Conservation (phyloP, 2,329 filamentous ascomycete species). For the Verticillium nubilum region DNA sequence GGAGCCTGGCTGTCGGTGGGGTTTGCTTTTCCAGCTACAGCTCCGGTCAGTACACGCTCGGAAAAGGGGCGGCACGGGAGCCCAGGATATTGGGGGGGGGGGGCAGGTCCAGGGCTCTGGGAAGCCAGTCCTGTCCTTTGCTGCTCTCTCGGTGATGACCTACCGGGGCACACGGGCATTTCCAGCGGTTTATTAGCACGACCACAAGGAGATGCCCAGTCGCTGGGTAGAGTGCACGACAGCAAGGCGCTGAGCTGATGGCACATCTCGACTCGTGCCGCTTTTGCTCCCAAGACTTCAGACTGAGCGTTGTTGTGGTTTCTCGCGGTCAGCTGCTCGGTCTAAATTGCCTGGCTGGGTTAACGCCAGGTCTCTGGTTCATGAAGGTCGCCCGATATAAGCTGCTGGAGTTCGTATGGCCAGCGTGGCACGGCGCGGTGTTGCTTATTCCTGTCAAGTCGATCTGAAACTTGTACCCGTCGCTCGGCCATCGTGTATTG, state of each 20-base stretch:
- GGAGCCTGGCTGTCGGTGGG: not conserved
- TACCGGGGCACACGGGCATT: not conserved
- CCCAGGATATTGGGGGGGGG: too few species aligned
- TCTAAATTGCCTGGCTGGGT: not conserved
- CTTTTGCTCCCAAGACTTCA: not conserved
- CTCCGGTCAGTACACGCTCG: too few species aligned
- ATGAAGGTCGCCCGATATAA: not conserved
- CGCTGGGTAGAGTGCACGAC: not conserved
- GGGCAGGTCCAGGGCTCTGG: not conserved
- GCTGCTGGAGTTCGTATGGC: not conserved
- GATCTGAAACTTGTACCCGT: not conserved
- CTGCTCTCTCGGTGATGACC: not conserved
- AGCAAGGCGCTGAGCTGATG: not conserved
- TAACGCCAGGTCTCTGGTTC: not conserved
- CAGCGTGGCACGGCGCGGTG: not conserved
- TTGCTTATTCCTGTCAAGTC: not conserved
- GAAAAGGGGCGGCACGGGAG: not conserved
- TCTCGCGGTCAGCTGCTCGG: not conserved
- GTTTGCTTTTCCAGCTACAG: not conserved
- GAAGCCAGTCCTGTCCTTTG: not conserved
- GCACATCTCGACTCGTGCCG: not conserved
- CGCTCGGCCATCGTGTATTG: not conserved
- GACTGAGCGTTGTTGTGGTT: not conserved
- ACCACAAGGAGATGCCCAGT: not conserved
- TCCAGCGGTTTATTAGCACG: conserved; percentile 1